Evolutionary conservation across 371 early-diverging fungal genomes (phyloP).

Genomic region (Mucor circinelloides): DNA sequence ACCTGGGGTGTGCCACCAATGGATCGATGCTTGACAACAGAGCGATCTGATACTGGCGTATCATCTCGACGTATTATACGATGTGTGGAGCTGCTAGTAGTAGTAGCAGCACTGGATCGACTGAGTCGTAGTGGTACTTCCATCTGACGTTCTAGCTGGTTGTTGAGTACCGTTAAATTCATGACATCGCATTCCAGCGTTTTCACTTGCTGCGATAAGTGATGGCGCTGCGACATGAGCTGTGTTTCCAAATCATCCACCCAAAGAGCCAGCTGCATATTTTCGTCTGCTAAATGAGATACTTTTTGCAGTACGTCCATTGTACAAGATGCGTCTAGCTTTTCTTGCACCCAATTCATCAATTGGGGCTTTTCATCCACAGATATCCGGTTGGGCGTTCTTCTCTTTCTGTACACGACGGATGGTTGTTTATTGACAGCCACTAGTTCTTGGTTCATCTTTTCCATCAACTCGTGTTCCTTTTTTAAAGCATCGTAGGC

Average conservation of each 20-base stretch:
- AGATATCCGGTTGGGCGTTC: neutral
- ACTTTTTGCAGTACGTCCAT: neutral
- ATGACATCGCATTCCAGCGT: conserved; percentile 1
- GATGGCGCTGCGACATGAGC: neutral
- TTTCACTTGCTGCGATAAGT: neutral
- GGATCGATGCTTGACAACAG: neutral
- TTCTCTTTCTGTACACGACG: neutral
- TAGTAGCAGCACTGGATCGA: neutral
- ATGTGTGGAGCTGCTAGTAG: neutral
- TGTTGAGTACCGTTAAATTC: neutral
- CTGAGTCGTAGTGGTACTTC: neutral
- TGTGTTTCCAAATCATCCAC: neutral
- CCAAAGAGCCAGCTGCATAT: neutral
- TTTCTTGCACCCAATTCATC: neutral
- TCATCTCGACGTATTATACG: neutral
- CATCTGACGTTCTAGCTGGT: neutral
- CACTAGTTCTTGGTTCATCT: neutral
- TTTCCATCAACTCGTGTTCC: neutral
- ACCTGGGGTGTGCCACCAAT: neutral
- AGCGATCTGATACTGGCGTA: neutral
- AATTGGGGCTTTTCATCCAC: neutral
- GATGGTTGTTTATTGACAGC: neutral
- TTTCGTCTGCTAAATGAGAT: conserved; percentile 7
- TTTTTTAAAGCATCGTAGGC: neutral
- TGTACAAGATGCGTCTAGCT: neutral